These are phyloP conservation scores for Fraxinus quadrangulata DNA, from an alignment of 257 asterid species.

Conservation along the genomic window DNA sequence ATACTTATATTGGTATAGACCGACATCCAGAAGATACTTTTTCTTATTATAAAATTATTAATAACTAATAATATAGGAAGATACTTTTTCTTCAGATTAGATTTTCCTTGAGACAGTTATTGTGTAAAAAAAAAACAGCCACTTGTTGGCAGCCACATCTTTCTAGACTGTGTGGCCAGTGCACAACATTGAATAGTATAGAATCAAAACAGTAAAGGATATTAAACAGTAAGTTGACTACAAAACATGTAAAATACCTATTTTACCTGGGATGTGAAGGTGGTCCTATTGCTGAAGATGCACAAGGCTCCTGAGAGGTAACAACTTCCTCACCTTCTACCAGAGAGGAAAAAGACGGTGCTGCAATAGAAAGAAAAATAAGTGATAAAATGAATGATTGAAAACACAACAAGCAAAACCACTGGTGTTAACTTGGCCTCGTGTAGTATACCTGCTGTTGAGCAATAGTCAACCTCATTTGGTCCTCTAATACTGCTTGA, in stretches of 20 bases:
- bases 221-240: constrained; percentile 8
- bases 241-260: constrained; percentile 44
- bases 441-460: constrained; percentile 63
- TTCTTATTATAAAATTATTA: not conserved
- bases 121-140: not conserved
- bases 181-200: not conserved
- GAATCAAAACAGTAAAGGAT: not conserved
- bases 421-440: not conserved
- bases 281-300: constrained; percentile 49
- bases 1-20: too few relatives aligned
- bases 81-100: constrained; percentile 4
- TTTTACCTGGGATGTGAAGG: constrained; percentile 60
- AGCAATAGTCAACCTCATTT: constrained; percentile 59
- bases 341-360: constrained; percentile 63
- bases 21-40: too few relatives aligned
- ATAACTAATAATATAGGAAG: not conserved
- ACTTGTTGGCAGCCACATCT: not conserved
- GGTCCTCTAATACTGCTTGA: constrained; percentile 57
- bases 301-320: constrained; percentile 48
- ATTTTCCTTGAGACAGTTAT: not conserved
- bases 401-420: constrained; percentile 16
- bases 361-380: constrained; percentile 38
- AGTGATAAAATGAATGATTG: not conserved
- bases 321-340: constrained; percentile 65
- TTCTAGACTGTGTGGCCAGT: not conserved